Percentiles rank a stretch among this genome's conserved stretches.
These are phyloP conservation scores for Filobasidium floriforme DNA, from an alignment of 768 basidiomycete genomes.

Conservation along the genomic window DNA sequence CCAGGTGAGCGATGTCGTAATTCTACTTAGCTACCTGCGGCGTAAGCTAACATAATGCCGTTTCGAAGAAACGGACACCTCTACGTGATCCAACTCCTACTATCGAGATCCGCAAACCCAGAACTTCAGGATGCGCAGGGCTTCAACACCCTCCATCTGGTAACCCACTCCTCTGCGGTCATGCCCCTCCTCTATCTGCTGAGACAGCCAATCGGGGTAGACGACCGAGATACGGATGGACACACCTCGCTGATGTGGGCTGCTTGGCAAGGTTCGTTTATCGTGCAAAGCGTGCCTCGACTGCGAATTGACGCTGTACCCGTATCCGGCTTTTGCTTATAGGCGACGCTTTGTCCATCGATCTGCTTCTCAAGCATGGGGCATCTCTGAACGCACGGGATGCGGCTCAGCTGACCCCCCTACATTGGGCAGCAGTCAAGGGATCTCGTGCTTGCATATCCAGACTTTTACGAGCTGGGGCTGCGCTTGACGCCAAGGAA, in stretches of 20 bases:
- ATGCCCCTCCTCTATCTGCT: conserved; percentile 89
- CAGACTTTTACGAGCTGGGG: conserved; percentile 75
- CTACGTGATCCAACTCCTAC: conserved; percentile 85
- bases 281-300: neutral
- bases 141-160: conserved; percentile 90
- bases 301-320: neutral
- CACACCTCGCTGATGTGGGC: conserved; percentile 99
- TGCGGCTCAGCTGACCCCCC: conserved; percentile 71
- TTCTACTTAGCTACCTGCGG: too few relatives aligned
- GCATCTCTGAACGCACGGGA: conserved; percentile 71
- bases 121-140: conserved; percentile 85
- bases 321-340: neutral
- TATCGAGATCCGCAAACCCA: conserved; percentile 85
- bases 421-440: conserved; percentile 96
- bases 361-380: conserved; percentile 76
- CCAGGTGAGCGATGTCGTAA: conserved; percentile 48
- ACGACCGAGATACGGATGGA: conserved; percentile 80
- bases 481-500: conserved; percentile 71
- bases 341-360: conserved; percentile 86
- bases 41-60: neutral
- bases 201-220: conserved; percentile 86
- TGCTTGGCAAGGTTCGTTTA: conserved; percentile 67
- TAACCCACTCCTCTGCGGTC: conserved; percentile 86
- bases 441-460: conserved; percentile 85
- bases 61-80: conserved; percentile 73